Evolutionary conservation across 2,329 filamentous ascomycete genomes (phyloP), one percentile per base, ranked within the genome.

Genomic region (Penicillium sp.): DNA sequence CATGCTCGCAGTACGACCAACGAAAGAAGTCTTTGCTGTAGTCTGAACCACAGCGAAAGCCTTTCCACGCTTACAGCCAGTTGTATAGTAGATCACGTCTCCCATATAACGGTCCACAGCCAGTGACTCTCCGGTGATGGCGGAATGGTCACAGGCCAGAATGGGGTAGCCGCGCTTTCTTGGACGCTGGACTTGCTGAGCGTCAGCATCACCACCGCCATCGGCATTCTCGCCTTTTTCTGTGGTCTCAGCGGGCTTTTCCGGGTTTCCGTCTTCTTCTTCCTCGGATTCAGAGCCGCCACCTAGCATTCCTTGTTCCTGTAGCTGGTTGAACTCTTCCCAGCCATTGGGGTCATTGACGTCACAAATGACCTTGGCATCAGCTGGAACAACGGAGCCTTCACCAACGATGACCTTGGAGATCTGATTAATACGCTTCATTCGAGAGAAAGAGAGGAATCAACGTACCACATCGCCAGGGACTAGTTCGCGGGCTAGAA

Each of bases 21-120:
- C 87, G 74, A 90, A 91, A 50, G 87, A 90, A 70, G 81, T 81
- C 70, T 82, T 85, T 49, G 87, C 87, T 48, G 82, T 80, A 52
- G 84, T 83, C 51, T 83, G 82, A 61, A 85, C 82, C 52, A 91
- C 81, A 58, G 83, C 85, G 70, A 86, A 90, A 41, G 85, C 84
- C 74, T 89, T 89, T 64, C 87, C 87, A 66, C 87, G 86, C 81
- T 90, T 91, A 78, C 87, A 90, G 59, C 87, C 86, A 56, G 87
- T 90, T 34, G 87, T 90, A 76, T 90, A 90, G 78, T 87, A 90
- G 65, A 87, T 79, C 54, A 82, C 76, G 65, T 90, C 87, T 51
- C 86, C 86, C 83, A 91, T 88, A 74, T 87, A 70, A 33, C 70
- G 70, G 53, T 73, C 70, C n/a, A 90, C 87, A 52, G 88, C 87